These are phyloP conservation scores for Aspergillus mulundensis DNA, from an alignment of 495 filamentous ascomycete species.

Conservation along the genomic window DNA sequence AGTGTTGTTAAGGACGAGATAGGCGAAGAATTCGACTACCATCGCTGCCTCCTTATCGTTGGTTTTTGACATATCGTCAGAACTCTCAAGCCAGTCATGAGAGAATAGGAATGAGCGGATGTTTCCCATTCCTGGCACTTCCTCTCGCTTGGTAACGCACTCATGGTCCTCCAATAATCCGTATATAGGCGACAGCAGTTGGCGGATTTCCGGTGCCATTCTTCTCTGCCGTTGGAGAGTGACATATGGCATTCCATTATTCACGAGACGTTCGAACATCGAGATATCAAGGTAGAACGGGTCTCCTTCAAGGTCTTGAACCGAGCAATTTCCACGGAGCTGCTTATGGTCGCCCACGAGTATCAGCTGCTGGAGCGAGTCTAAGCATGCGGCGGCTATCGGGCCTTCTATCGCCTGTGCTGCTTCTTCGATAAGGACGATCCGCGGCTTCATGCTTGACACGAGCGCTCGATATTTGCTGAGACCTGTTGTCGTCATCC, in stretches of 20 bases:
- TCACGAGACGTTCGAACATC: conserved; percentile 73
- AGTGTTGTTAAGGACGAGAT: conserved; percentile 67
- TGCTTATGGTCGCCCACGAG: conserved; percentile 76
- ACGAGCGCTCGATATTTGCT: conserved; percentile 80
- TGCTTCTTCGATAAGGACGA: conserved; percentile 72
- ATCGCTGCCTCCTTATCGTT: conserved; percentile 77
- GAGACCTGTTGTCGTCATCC: conserved; percentile 80
- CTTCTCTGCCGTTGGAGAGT: conserved; percentile 60
- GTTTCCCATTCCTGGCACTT: conserved; percentile 76
- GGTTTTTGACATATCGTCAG: conserved; percentile 63
- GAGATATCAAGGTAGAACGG: conserved; percentile 65
- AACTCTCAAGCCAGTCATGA: conserved; percentile 64
- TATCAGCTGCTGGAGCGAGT: conserved; percentile 67
- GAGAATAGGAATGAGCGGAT: conserved; percentile 66
- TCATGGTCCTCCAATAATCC: conserved; percentile 62
- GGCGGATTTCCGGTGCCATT: conserved; percentile 70
- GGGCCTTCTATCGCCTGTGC: conserved; percentile 68
- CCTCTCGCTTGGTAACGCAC: conserved; percentile 55
- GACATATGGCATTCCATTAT: conserved; percentile 60
- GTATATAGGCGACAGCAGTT: conserved; percentile 64
- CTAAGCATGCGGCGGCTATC: conserved; percentile 59
- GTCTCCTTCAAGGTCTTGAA: conserved; percentile 47
- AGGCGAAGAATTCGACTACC: conserved; percentile 66
- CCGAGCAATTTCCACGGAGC: conserved; percentile 58
- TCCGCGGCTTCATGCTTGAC: conserved; percentile 61